Evolutionary conservation across 2,329 filamentous ascomycete species (phyloP), one percentile per base, ranked within the genome.

Genomic region (Talaromyces albobiverticillius): DNA sequence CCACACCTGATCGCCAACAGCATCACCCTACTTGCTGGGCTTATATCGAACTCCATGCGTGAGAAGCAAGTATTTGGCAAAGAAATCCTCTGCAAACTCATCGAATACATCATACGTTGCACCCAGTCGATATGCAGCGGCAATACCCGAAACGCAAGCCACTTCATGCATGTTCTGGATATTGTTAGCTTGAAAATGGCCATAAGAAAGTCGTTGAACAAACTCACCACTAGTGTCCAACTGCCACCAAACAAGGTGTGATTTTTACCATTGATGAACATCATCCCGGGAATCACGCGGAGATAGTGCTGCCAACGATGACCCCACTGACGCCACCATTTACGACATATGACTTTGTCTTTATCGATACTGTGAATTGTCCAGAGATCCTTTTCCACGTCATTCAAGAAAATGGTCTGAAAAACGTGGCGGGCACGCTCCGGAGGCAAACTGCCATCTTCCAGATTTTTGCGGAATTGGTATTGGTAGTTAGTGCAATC

Each of bases 401-500:
- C 80, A 63, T 84, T 82, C 13, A 85, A 67, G 67, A 82, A 85
- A 54, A 84, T 84, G 1, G 81, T 84, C 60, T 90, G 86, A 66
- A 88, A 90, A 14, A 90, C 80, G 61, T 88, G 85, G 49, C 81
- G 76, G 23, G 82, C 78, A 50, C 81, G 79, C 0, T 77, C 75
- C 0, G 55, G 60, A 2, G 70, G 59, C 1, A 59, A 46, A 13
- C 64, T 59, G 1, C 62, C 63, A 22, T 64, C 57, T 4, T 62
- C 63, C 13, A 70, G 51, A 0, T 66, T 64, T 18, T 67, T 67
- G 1, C 83, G 82, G 58, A 90, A 87, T 64, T 90, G 87, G 42
- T 84, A 79, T 66, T 90, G 87, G 69, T 90, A 89, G 66, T 89
- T 88, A 34, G 84, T 86, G 71, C 85, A 88, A 67, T 90, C 86